phyloP scores from a whole-genome alignment of 768 basidiomycete genomes.

The Thelephora ganbajun region DNA sequence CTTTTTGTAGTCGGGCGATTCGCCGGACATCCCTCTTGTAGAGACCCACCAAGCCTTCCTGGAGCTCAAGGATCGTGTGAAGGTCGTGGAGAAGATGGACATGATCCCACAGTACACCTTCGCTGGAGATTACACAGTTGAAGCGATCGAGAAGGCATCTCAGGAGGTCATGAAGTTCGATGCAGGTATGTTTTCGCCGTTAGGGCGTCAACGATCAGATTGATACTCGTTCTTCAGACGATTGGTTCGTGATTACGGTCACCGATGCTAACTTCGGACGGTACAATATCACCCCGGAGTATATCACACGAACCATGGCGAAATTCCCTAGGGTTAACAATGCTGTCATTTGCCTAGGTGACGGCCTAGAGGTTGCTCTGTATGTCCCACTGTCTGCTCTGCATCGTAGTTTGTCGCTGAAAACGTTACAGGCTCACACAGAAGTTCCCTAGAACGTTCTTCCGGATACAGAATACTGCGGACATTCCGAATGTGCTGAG shows the following conservation, averaged over 20 bases:
- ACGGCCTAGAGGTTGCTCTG: conserved; percentile 54
- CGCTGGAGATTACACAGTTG: conserved; percentile 56
- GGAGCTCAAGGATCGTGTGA: conserved; percentile 49
- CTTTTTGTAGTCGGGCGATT: conserved; percentile 42
- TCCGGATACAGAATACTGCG: conserved; percentile 42
- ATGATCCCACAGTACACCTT: conserved; percentile 58
- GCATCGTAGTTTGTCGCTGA: neutral
- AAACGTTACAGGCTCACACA: conserved; percentile 36
- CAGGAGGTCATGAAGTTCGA: conserved; percentile 45
- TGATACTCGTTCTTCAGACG: conserved; percentile 26
- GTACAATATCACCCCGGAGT: conserved; percentile 46
- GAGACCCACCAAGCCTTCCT: conserved; percentile 32
- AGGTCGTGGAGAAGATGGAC: conserved; percentile 55
- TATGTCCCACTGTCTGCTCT: neutral
- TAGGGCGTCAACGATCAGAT: neutral
- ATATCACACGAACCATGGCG: conserved; percentile 43
- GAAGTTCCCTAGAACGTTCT: conserved; percentile 45
- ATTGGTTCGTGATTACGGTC: conserved; percentile 60
- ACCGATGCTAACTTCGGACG: conserved; percentile 60
- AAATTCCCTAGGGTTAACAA: conserved; percentile 51
- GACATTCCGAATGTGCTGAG: conserved; percentile 53
- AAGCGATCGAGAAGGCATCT: conserved; percentile 53
- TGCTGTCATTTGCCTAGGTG: conserved; percentile 55
- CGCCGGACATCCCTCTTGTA: conserved; percentile 39
- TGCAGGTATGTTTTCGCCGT: conserved; percentile 29